A percentile compares a stretch with the other conserved stretches of the same genome.
Conservation (phyloP, 2,329 filamentous ascomycete species). For the Zymoseptoria tritici region DNA sequence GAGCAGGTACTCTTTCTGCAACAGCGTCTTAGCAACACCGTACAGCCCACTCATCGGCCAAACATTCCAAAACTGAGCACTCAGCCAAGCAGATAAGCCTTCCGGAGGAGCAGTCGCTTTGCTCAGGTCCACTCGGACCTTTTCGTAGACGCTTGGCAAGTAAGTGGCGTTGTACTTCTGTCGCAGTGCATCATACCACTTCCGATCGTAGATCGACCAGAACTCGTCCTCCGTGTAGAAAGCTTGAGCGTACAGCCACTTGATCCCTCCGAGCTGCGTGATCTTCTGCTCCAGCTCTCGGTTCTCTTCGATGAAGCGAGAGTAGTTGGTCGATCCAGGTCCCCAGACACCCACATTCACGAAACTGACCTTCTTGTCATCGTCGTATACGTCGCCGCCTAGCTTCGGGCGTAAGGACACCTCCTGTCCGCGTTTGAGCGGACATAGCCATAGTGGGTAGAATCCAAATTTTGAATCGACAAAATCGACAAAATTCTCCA, state of each 20-base stretch:
- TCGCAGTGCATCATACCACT: slow-evolving; percentile 57
- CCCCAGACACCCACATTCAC: slow-evolving; percentile 69
- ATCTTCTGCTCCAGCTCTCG: slow-evolving; percentile 64
- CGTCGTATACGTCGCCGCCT: slow-evolving; percentile 5
- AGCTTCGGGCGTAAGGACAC: slow-evolving; percentile 13
- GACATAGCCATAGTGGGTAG: slow-evolving; percentile 55
- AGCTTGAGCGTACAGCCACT: slow-evolving; percentile 81
- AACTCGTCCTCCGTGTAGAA: slow-evolving; percentile 72
- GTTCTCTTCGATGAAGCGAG: slow-evolving; percentile 62
- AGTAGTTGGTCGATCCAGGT: slow-evolving; percentile 51
- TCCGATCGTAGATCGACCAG: slow-evolving; percentile 55
- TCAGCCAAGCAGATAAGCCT: slow-evolving; percentile 9
- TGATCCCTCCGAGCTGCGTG: slow-evolving; percentile 63
- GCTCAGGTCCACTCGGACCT: slow-evolving; percentile 48
- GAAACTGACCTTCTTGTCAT: slow-evolving; percentile 22
- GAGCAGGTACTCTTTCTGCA: slow-evolving; percentile 15
- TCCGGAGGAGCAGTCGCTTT: slow-evolving; percentile 1
- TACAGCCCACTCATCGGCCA: slow-evolving; percentile 18
- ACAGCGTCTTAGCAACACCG: slow-evolving; percentile 14
- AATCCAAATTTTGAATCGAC: slow-evolving; percentile 42
- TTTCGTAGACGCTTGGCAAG: slow-evolving; percentile 63
- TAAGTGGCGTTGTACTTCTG: slow-evolving; percentile 54
- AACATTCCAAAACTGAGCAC: slow-evolving; percentile 9
- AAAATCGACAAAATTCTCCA: slow-evolving; percentile 48
- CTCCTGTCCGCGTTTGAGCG: slow-evolving; percentile 28